phyloP scores from a whole-genome alignment of 371 early-diverging fungal genomes.

The Mortierella sp. region DNA sequence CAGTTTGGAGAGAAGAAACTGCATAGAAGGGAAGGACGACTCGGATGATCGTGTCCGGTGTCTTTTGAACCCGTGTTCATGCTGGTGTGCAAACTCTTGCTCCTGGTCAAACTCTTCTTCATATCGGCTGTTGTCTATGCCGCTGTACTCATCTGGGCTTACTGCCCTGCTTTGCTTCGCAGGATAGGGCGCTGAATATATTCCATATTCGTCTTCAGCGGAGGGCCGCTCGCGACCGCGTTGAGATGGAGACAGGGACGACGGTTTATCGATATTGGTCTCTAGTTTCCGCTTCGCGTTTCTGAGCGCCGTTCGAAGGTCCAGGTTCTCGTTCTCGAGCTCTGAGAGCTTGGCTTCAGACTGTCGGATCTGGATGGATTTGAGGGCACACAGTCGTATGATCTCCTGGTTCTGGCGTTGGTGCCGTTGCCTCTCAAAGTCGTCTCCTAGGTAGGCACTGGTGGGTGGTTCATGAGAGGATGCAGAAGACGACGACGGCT shows the following conservation, averaged over 20 bases:
- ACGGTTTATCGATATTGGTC: not conserved
- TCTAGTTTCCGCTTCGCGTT: not conserved
- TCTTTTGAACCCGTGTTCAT: not conserved
- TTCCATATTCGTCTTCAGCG: not conserved
- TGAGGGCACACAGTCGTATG: slow-evolving; percentile 33
- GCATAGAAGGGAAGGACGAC: not conserved
- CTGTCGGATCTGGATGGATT: slow-evolving; percentile 32
- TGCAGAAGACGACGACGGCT: too few relatives aligned
- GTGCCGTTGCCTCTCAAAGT: not conserved
- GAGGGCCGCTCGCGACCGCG: not conserved
- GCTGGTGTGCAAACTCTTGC: not conserved
- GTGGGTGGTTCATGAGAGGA: too few relatives aligned
- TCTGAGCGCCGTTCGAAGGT: slow-evolving; percentile 8
- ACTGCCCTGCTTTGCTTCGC: too few relatives aligned
- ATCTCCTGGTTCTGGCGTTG: slow-evolving; percentile 34
- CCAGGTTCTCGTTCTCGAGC: slow-evolving; percentile 32
- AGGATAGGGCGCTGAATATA: not conserved
- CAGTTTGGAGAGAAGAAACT: not conserved
- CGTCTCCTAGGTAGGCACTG: too few relatives aligned
- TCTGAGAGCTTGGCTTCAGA: slow-evolving; percentile 17
- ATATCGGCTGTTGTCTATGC: not conserved
- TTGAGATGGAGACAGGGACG: not conserved
- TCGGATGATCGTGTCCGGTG: not conserved
- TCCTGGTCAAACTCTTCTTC: not conserved
- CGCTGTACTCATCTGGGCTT: too few relatives aligned